A percentile compares a stretch with the other conserved stretches of the same genome.
Conservation (phyloP, 768 basidiomycete species). For the Leccinum variicolor region DNA sequence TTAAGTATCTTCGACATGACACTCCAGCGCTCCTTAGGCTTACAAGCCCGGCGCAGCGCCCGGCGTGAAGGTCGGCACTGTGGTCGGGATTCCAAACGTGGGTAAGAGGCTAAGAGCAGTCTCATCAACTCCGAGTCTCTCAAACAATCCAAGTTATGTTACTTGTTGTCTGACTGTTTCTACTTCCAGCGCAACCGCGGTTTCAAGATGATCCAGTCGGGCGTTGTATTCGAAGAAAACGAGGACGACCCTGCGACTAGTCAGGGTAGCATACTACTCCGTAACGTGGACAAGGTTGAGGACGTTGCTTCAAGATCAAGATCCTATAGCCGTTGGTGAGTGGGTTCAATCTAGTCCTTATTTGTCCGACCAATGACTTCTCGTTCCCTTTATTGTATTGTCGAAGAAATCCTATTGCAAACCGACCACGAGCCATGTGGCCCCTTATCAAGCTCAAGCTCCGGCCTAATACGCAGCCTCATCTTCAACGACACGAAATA, state of each 20-base stretch:
- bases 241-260: constrained; percentile 44
- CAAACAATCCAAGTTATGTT: constrained; percentile 68
- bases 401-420: constrained; percentile 80
- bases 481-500: constrained; percentile 66
- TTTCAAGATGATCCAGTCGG: constrained; percentile 89
- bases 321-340: constrained; percentile 86
- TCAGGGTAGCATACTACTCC: constrained; percentile 63
- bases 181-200: constrained; percentile 46
- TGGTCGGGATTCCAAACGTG: constrained; percentile 98
- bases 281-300: constrained; percentile 90
- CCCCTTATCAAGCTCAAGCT: constrained; percentile 9
- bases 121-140: constrained; percentile 77
- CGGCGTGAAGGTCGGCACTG: constrained; percentile 80
- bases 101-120: constrained; percentile 96
- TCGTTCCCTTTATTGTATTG: constrained; percentile 48
- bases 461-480: no score
- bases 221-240: constrained; percentile 90
- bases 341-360: not conserved
- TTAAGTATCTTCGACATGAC: no score
- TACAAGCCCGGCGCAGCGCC: constrained; percentile 65
- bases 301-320: constrained; percentile 85
- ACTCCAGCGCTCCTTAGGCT: constrained; percentile 71
- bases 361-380: not conserved
- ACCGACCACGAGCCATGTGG: constrained; percentile 49
- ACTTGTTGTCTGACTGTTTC: not conserved